Conservation (phyloP, 768 basidiomycete species). For the Erythrobasidium yunnanense region DNA sequence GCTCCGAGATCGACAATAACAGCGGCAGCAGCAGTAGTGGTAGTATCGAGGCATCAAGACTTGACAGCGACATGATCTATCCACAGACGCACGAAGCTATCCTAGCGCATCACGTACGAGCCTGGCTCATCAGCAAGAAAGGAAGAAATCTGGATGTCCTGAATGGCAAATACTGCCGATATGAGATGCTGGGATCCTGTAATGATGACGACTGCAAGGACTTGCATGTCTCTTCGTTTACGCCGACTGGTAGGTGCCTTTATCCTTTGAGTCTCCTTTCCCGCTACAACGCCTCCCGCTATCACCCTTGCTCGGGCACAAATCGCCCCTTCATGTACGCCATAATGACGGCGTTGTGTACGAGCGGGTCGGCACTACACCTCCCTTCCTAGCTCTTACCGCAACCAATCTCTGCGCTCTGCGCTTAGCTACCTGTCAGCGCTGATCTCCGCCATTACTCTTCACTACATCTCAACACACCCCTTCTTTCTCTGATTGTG, state of each 20-base stretch:
- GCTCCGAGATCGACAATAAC: not conserved
- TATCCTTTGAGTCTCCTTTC: not conserved
- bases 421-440: too few species aligned
- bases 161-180: not conserved
- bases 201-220: not conserved
- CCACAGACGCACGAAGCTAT: not conserved
- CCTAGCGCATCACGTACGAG: not conserved
- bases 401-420: too few species aligned
- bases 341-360: too few species aligned
- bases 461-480: too few species aligned
- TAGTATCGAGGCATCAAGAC: not conserved
- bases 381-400: too few species aligned
- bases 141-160: not conserved
- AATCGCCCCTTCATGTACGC: too few species aligned
- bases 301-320: too few species aligned
- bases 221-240: not conserved
- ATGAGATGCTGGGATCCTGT: not conserved
- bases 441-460: too few species aligned
- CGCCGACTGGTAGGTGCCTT: not conserved
- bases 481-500: not conserved
- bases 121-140: not conserved
- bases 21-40: too few species aligned
- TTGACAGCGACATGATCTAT: not conserved
- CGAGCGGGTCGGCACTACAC: too few species aligned
- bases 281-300: too few species aligned